A percentile compares a stretch with the other conserved stretches of the same genome.
phyloP scores from a whole-genome alignment of 106 monocot species.

The Triglochin maritima region DNA sequence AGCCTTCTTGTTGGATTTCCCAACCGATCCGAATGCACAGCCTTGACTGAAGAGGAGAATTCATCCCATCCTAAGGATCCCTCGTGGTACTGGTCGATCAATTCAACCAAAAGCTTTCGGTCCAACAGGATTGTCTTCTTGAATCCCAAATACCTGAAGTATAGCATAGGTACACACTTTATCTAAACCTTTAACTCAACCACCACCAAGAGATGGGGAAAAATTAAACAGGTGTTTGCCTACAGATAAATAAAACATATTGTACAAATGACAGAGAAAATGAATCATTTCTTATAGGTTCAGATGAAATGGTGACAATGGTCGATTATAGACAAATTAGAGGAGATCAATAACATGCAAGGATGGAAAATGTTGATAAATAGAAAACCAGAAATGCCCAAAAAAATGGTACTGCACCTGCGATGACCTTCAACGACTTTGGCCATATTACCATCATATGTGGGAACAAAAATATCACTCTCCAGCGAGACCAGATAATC shows the following conservation, averaged over 20 bases:
- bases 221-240: too few species aligned
- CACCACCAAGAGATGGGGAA: not conserved
- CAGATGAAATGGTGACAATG: too few species aligned
- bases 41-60: conserved; percentile 59
- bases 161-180: not conserved
- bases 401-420: conserved; percentile 30
- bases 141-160: conserved; percentile 61
- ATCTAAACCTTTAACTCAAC: too few species aligned
- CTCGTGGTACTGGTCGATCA: conserved; percentile 53
- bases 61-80: conserved; percentile 67
- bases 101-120: conserved; percentile 50
- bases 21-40: conserved; percentile 46
- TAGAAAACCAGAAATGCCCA: too few species aligned
- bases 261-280: too few species aligned
- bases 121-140: conserved; percentile 65
- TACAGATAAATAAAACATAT: too few species aligned
- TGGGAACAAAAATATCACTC: conserved; percentile 80
- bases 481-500: conserved; percentile 83
- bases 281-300: too few species aligned
- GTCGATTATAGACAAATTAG: too few species aligned
- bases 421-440: conserved; percentile 97
- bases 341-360: too few species aligned
- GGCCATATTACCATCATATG: conserved; percentile 89
- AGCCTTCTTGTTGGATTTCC: conserved; percentile 43
- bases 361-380: too few species aligned